Percentiles rank a stretch among this genome's conserved stretches.
Conservation (phyloP, 345 rosid species). For the Salix brachista region DNA sequence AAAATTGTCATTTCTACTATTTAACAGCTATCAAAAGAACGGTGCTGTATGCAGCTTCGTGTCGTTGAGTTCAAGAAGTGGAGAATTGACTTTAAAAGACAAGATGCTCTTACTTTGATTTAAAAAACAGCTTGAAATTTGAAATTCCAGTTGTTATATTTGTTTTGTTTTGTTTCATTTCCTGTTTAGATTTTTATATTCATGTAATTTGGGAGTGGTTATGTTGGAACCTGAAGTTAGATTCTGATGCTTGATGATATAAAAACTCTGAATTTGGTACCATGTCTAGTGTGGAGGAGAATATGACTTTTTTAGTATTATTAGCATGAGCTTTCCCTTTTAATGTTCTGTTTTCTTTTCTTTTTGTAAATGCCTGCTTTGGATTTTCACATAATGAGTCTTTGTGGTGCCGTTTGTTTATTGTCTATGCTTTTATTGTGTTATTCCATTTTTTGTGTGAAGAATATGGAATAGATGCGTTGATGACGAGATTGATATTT, state of each 20-base stretch:
- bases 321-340: constrained; percentile 1
- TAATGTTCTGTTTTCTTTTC: neutral
- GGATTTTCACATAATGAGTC: constrained; percentile 52
- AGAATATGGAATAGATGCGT: constrained; percentile 43
- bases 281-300: constrained; percentile 42
- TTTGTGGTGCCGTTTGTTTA: constrained; percentile 25
- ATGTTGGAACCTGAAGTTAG: constrained; percentile 22
- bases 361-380: constrained; percentile 34
- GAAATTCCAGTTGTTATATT: constrained; percentile 17
- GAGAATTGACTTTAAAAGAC: neutral
- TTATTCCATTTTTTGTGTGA: constrained; percentile 20
- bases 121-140: neutral
- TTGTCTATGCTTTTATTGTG: constrained; percentile 15
- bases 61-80: constrained; percentile 5
- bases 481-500: constrained; percentile 14
- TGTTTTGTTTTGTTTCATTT: constrained; percentile 11
- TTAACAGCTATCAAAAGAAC: constrained; percentile 12
- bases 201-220: constrained; percentile 28
- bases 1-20: neutral
- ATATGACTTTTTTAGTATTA: constrained; percentile 35
- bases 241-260: constrained; percentile 57
- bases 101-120: constrained; percentile 37
- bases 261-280: constrained; percentile 33
- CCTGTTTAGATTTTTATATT: constrained; percentile 1
- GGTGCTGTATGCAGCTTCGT: constrained; percentile 14